phyloP scores from a whole-genome alignment of 2,329 filamentous ascomycete species.

The Piedraia hortae region DNA sequence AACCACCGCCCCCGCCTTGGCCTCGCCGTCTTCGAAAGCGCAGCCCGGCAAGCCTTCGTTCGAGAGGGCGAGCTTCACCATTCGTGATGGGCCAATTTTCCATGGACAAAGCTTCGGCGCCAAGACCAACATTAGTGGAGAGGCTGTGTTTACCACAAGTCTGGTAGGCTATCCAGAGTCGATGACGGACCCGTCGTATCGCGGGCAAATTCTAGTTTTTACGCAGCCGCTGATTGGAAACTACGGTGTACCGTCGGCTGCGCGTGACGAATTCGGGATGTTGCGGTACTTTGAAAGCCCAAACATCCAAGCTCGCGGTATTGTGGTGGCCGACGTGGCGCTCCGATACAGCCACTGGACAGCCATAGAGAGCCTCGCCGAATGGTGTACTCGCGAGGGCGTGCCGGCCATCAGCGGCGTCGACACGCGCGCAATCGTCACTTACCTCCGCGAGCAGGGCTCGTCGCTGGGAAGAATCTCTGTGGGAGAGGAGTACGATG shows the following conservation, averaged over 20 bases:
- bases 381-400: constrained; percentile 92
- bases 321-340: constrained; percentile 86
- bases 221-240: constrained; percentile 95
- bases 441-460: constrained; percentile 80
- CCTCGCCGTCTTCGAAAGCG: too few relatives aligned
- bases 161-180: constrained; percentile 89
- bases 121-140: constrained; percentile 85
- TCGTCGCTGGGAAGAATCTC: constrained; percentile 87
- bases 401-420: constrained; percentile 91
- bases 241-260: constrained; percentile 77
- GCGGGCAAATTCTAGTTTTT: constrained; percentile 88
- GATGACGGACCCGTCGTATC: constrained; percentile 40
- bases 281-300: constrained; percentile 97
- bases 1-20: too few relatives aligned
- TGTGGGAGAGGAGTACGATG: constrained; percentile 92
- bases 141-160: constrained; percentile 95
- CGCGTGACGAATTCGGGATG: constrained; percentile 66
- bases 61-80: constrained; percentile 77
- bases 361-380: constrained; percentile 69
- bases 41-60: constrained; percentile 32
- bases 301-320: constrained; percentile 83
- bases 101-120: constrained; percentile 90
- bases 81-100: constrained; percentile 86
- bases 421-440: constrained; percentile 90
- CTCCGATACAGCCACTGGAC: constrained; percentile 96